These are phyloP conservation scores for Trichosanthes cucumerina DNA, from an alignment of 306 rosid genomes.

Conservation along the genomic window DNA sequence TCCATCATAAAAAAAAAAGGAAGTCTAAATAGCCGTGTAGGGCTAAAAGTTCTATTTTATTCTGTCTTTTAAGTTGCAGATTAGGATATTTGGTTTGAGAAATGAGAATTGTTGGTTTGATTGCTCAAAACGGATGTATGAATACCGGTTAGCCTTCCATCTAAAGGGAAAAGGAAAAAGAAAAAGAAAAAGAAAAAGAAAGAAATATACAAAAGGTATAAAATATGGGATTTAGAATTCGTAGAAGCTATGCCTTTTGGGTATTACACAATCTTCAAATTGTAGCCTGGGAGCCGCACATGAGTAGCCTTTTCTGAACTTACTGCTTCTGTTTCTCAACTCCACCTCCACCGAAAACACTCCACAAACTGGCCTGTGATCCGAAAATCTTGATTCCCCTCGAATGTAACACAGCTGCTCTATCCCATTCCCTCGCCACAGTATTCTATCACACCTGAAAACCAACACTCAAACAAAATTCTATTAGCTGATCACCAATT, in stretches of 20 bases:
- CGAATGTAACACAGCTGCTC: conserved; percentile 62
- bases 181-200: not conserved
- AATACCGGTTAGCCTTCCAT: not conserved
- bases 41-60: not conserved
- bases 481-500: not conserved
- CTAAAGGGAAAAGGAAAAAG: not conserved
- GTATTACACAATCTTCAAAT: conserved; percentile 47
- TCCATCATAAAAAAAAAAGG: too few relatives aligned
- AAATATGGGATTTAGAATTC: conserved; percentile 20
- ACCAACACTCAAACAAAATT: not conserved
- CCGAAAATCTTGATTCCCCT: conserved; percentile 80
- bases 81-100: not conserved
- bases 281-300: conserved; percentile 44
- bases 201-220: not conserved
- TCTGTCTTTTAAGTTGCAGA: not conserved
- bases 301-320: conserved; percentile 59
- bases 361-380: conserved; percentile 73
- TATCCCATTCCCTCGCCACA: conserved; percentile 70
- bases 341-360: conserved; percentile 62
- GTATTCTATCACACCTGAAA: conserved; percentile 76
- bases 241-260: conserved; percentile 73
- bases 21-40: too few relatives aligned
- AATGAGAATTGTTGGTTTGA: too few relatives aligned
- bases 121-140: too few relatives aligned
- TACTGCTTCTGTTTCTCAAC: conserved; percentile 34